phyloP scores from a whole-genome alignment of 306 rosid species.

The Prunus mongolica region DNA sequence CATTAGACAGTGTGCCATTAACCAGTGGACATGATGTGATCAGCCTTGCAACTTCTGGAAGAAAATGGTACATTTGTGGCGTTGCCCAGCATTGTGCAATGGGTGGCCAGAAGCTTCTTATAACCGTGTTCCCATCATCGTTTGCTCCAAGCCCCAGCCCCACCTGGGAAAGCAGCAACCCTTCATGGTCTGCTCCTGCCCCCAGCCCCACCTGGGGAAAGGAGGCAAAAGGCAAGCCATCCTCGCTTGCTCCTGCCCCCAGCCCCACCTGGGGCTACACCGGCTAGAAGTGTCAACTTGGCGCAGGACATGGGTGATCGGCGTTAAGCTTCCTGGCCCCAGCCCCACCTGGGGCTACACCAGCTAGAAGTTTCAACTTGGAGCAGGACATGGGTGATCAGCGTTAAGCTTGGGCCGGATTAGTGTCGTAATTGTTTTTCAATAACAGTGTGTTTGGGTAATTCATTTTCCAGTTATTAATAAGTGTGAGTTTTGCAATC shows the following conservation, averaged over 20 bases:
- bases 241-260: background rate
- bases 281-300: background rate
- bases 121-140: conserved; percentile 25
- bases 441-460: background rate
- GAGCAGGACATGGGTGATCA: background rate
- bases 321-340: background rate
- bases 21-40: conserved; percentile 34
- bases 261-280: background rate
- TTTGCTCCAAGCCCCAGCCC: background rate
- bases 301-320: background rate
- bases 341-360: background rate
- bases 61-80: conserved; percentile 50
- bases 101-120: conserved; percentile 39
- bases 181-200: background rate
- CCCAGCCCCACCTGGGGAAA: background rate
- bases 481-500: background rate
- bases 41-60: conserved; percentile 30
- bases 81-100: conserved; percentile 25
- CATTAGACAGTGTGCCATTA: conserved; percentile 5
- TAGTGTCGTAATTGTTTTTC: background rate
- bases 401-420: background rate
- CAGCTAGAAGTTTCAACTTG: background rate
- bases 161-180: background rate
- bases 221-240: background rate
- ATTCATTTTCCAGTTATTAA: background rate